Base-by-base conservation (phyloP, 2,329 filamentous ascomycete species). In the Orbilia oligospora region DNA sequence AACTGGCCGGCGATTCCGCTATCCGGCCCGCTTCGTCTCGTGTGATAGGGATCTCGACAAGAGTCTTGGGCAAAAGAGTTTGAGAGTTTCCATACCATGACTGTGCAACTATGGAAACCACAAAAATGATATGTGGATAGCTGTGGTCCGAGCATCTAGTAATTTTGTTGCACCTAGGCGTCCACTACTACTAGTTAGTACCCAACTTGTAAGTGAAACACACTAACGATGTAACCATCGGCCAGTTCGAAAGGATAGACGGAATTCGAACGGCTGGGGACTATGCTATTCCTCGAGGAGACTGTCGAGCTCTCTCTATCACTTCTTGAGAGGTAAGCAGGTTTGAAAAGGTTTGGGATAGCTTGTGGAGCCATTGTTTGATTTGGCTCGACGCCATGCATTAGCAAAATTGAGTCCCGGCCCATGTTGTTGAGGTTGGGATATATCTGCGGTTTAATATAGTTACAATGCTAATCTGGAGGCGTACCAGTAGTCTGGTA, bases 141-240 rank as follows among this genome's bases (percentile, higher is more conserved):
- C 30, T 58, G 71, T 58, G 33, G 71, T 68, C 56, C 71, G 64
- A 75, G 56, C 71, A 73, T 75, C 56, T 36, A 22, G 46, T 27
- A 58, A 65, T 63, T 76, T 76, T 63, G 61, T 67, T 71, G 67
- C 67, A 63, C 67, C 66, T 71, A 67, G 73, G 68, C 73, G 56
- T 44, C 73, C 67, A 77, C 66, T 68, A 36, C 51, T 61, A 55
- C 73, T 71, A 68, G 61, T 53, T 41, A 63, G 51, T 64, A 38
- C 49, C 67, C 73, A 71, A 71, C 67, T 68, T 33, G 48, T 33
- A 71, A 53, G 67, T 77, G 73, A 77, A 77, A 77, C 73, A 48
- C 73, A 77, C 73, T 77, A 77, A 33, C 49, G 67, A 77, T 77
- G 73, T 77, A 77, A 77, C 73, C 73, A 67, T 67, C 44, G 73